These are phyloP conservation scores for Lathyrus sativus DNA, from an alignment of 306 rosid genomes.

Conservation along the genomic window DNA sequence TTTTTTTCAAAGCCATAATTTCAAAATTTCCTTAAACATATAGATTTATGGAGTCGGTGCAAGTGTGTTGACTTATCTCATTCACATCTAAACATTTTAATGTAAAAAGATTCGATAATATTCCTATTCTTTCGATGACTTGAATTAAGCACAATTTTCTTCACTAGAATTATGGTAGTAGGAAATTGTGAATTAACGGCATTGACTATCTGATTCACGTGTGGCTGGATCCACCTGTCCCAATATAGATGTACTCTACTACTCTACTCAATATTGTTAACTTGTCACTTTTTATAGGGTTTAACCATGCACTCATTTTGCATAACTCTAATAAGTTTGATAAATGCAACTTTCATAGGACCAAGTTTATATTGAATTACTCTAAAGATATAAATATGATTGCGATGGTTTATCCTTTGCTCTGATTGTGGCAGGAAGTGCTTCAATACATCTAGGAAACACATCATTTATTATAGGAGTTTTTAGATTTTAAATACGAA, in stretches of 20 bases:
- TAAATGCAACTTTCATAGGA: conserved; percentile 20
- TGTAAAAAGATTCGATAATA: background rate
- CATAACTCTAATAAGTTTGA: conserved; percentile 6
- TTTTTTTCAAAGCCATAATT: no score
- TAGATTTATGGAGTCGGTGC: background rate
- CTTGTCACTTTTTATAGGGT: conserved; percentile 29
- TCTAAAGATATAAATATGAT: no score
- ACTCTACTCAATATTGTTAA: conserved; percentile 29
- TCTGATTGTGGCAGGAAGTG: no score
- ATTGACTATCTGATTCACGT: conserved; percentile 50
- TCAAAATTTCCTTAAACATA: background rate
- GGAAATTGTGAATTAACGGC: conserved; percentile 46
- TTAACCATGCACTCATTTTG: conserved; percentile 7
- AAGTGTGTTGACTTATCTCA: no score
- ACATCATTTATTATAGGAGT: no score
- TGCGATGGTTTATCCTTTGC: no score
- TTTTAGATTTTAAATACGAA: no score
- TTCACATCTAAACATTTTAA: background rate
- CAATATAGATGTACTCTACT: background rate
- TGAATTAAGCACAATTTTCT: conserved; percentile 27
- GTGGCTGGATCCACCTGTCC: conserved; percentile 42
- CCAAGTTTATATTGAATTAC: background rate
- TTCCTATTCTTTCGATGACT: conserved; percentile 36
- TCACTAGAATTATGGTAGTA: conserved; percentile 27
- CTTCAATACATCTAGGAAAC: no score